Base-by-base conservation (phyloP, 495 filamentous ascomycete genomes). In the Paragyromitra xinjiangensis region DNA sequence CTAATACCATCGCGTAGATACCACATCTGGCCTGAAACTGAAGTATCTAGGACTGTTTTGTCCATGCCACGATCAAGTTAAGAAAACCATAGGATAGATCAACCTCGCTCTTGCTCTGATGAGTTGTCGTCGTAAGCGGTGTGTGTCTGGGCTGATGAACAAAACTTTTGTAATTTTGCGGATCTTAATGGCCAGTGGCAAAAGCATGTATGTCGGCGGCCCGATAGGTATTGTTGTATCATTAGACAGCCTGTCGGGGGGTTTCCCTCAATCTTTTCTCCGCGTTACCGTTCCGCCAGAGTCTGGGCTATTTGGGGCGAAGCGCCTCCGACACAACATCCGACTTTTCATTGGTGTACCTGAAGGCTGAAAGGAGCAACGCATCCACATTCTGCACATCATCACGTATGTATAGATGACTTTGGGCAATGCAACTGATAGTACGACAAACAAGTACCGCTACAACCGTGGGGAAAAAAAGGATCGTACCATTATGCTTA, bases 341-440 rank as follows among this genome's bases (percentile, higher is more conserved):
- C 40, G 37, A 22, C 48, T 53, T 64, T 26, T 42, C 8, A 75
- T 75, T 75, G 73, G 73, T 76, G 73, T 77, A 65, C 74, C 74
- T 77, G 68, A 72, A 59, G 73, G 73, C 29, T 61, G 29, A 73
- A 42, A 22, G 50, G 39, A 26, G 62, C 70, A 73, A 73, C 70
- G 50, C 62, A 50, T 66, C 70, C 48, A 62, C 16, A 44, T 71
- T 19, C 40, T 63, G 69, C n/a, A 51, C 22, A 14, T 61, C 55
- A 58, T 34, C 58, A 50, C 34, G n/a, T 39, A 42, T 44, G 26
- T 48, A 45, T 37, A 71, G 22, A 56, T 39, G 37, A 51, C 26
- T 53, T 51, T 40, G 26, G 58, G 16, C 14, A 22, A 71, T 62
- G 56, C 39, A 71, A 61, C 51, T 12, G 29, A 37, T 19, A 71